Evolutionary conservation across 345 rosid genomes (phyloP), one percentile per base, ranked within the genome.

Genomic region (Gossypium herbaceum): DNA sequence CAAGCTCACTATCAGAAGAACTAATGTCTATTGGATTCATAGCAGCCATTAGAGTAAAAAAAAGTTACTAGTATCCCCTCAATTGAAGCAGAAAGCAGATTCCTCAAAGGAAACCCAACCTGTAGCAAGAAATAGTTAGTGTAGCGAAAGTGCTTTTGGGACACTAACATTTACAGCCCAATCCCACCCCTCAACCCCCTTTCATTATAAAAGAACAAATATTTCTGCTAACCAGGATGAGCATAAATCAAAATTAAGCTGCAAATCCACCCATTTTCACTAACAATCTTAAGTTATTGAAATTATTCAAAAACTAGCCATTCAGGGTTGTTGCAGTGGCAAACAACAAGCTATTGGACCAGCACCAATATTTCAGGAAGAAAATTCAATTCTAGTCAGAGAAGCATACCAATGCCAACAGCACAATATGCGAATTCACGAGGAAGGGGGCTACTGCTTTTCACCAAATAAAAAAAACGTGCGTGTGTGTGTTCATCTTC

Each of bases 1-100:
- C 93, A 1, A 72, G 67, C 16, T 92, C 97, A 78, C 94, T 90
- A 74, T 94, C 97, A 74, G 95, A 89, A 24, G 97, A 94, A 84
- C 97, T 92, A 54, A 92, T 91, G 61, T 89, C 89, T 81, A 94
- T 94, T 71, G 88, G 82, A 47, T 74, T 74, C 72, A 76, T 69
- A 12, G 83, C 80, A 69, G 84, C 86, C 83, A 84, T 79, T 72
- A 55, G 61, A 73, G 71, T 67, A 15, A 52, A 79, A n/a, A 34
- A 9, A 15, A 48, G 62, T 39, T 22, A 55, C 16, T 71, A 75
- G 39, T 71, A 63, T 70, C 73, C 68, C 62, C 22, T 56, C 76
- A 71, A 73, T 44, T 64, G 75, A 74, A 62, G 77, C 74, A 57
- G 68, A 60, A 60, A 60, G 41, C 64, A 60, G 64, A 79, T 39